Evolutionary conservation across 2,329 filamentous ascomycete genomes (phyloP).

Genomic region (Cladorrhinum sp.): DNA sequence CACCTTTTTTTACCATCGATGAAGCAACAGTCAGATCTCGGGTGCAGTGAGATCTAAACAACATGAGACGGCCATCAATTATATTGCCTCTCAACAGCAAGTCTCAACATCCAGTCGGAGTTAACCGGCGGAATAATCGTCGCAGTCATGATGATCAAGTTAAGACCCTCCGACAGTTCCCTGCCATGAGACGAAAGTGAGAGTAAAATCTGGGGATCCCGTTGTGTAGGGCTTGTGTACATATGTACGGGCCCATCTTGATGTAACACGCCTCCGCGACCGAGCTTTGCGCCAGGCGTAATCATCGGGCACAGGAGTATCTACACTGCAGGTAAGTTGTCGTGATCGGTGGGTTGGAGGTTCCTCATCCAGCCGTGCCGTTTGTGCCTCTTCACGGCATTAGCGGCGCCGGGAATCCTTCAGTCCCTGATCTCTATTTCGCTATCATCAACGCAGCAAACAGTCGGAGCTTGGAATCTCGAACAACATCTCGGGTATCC

Average conservation of each 20-base stretch:
- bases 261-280: neutral
- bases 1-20: neutral
- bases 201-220: neutral
- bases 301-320: neutral
- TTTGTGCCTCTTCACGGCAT: neutral
- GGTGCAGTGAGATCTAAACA: too few species aligned
- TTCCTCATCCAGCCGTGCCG: neutral
- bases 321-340: neutral
- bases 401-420: neutral
- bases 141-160: neutral
- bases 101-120: neutral
- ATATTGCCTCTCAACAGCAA: too few species aligned
- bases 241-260: neutral
- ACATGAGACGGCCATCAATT: too few species aligned
- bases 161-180: neutral
- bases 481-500: too few species aligned
- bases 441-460: too few species aligned
- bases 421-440: too few species aligned
- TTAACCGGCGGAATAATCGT: neutral
- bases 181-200: neutral
- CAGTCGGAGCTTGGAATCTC: neutral
- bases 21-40: neutral
- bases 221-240: neutral
- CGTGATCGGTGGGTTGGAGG: neutral
- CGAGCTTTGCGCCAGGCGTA: neutral